Base-by-base conservation (phyloP, 495 filamentous ascomycete genomes). In the Hypoxylon lenormandii region DNA sequence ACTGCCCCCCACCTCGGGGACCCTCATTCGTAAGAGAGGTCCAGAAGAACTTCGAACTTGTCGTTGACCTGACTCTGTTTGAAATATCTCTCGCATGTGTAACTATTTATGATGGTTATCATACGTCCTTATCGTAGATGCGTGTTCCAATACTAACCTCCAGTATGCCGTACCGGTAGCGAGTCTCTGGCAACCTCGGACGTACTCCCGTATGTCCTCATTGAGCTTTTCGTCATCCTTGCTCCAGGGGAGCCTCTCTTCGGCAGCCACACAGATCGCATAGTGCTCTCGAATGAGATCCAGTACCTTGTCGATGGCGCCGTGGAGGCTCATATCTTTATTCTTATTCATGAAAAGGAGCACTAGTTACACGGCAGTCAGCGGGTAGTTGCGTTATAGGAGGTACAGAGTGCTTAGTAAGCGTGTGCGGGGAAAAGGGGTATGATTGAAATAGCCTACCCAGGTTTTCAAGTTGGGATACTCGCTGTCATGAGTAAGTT, bases 201-300 rank as follows among this genome's bases (percentile, higher is more conserved):
- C 59, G 48, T 74, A 74, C 22, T 74, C 69, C 13, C 65, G 47
- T n/a, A 74, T 72, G 19, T 74, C 59, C 18, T 52, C 65, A 28
- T 74, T 74, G 3, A 74, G 36, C 10, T 67, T 64, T 28, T 70
- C 65, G 37, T 74, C 69, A n/a, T 66, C 60, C 51, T 64, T 37
- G 26, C 72, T 72, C 72, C 72, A 74, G 8, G 68, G 69, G 23
- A 74, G 55, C 11, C 70, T 70, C 11, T 70, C 37, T 40, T 73
- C 73, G 3, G 73, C 73, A 0, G 69, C 73, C 1, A 73, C 66
- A 22, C 70, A 72, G 38, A 69, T 59, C 7, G 40, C 60, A 43
- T 75, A 75, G 49, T 73, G 73, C 10, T 75, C 70, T 8, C 70
- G 70, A 7, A 75, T 75, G 11, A 75, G 66, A 38, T 75, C 73